Evolutionary conservation across 805 yeast species (phyloP), one percentile per base, ranked within the genome.

Genomic region (Wickerhamomyces hampshirensis): DNA sequence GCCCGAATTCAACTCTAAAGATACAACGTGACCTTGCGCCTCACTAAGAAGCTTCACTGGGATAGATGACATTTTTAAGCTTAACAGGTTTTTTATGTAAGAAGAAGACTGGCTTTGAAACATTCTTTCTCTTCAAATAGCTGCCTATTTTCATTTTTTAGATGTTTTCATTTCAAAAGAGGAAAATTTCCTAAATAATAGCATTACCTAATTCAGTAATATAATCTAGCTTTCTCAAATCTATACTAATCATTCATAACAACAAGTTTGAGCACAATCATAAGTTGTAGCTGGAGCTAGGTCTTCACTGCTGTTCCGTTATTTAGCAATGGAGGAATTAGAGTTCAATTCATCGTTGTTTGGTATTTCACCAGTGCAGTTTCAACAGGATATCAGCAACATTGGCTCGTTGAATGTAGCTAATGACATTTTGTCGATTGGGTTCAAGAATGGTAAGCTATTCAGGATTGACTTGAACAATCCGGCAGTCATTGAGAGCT

Each of bases 41-140:
- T 89, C 98, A 55, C 77, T 84, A 33, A 91, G 68, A 18, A 91
- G 79, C 59, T 87, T 82, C 14, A 88, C 79, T 2, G 98, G 98
- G 23, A 87, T 76, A 26, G 81, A 69, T 11, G 58, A 50, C 59
- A 54, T 54, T 18, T n/a, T n/a, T n/a, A n/a, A n/a, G 23, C 24
- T 21, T 21, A 11, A 21, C 11, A 21, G 7, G 24, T 21, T 7
- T 21, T 15, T 21, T 23, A 11, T n/a, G n/a, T n/a, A n/a, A n/a
- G n/a, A n/a, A n/a, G n/a, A n/a, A n/a, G n/a, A n/a, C n/a, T n/a
- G n/a, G n/a, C n/a, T n/a, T n/a, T n/a, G n/a, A n/a, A n/a, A n/a
- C n/a, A n/a, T n/a, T n/a, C n/a, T n/a, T n/a, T n/a, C n/a, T n/a
- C n/a, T n/a, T n/a, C n/a, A n/a, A n/a, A n/a, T n/a, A n/a, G n/a